Evolutionary conservation across 441 rosid genomes (phyloP), one percentile per base, ranked within the genome.

Genomic region (Manihot esculenta): DNA sequence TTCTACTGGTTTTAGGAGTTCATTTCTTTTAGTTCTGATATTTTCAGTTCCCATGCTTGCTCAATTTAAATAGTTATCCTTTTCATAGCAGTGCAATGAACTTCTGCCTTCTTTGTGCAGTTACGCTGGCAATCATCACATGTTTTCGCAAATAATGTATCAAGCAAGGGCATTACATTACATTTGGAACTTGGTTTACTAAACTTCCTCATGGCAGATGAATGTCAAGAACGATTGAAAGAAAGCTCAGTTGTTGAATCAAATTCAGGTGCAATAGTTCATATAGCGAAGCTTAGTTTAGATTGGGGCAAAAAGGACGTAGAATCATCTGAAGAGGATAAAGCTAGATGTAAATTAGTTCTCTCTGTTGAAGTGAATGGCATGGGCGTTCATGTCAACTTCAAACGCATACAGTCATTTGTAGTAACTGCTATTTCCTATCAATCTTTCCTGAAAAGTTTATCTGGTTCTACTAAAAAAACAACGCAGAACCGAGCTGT

Each of bases 131-230:
- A 96, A 83, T 96, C 99, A 53, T 92, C 93, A 48, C 98, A 96
- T 79, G 75, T 92, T 68, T 92, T 92, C 81, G 95, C 97, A 72
- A 96, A 96, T 84, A 88, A 96, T 81, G 79, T 92, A 76, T 92
- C 99, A 66, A 86, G 76, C 79, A 73, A 68, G 80, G 98, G 97
- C 76, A 84, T 89, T 76, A 73, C 89, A 41, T 81, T 90, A 55
- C 97, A 96, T 84, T 82, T 88, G 91, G 99, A 96, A 77, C 95
- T 96, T 82, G 98, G 99, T 77, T 98, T 92, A 74, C 71, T 96
- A 59, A 96, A 94, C 86, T 83, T 96, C 79, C 92, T 90, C 83
- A 81, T 86, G 92, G 96, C 89, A 76, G 98, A 92, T 76, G 99
- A 92, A 80, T 92, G 90, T 80, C 89, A 93, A 79, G 96, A 96